A percentile compares a stretch with the other conserved stretches of the same genome.
Conservation (phyloP, 352 stramenopile genomes). For the Globisporangium alternatum region DNA sequence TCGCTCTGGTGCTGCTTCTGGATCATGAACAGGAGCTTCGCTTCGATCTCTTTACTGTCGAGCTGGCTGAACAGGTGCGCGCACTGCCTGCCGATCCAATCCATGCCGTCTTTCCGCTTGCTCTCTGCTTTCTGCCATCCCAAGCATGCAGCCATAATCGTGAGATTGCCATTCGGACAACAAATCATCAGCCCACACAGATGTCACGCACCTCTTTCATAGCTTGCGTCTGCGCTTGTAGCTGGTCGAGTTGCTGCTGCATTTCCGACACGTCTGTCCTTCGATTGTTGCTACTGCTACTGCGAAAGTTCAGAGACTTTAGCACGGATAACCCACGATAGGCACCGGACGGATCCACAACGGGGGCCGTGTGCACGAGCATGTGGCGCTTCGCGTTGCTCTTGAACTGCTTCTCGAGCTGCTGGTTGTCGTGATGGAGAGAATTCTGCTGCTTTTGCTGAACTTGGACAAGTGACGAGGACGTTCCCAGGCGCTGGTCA, state of each 20-base stretch:
- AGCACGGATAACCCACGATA: background rate
- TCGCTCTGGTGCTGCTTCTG: slow-evolving; percentile 26
- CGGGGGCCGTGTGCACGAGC: slow-evolving; percentile 31
- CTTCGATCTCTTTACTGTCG: slow-evolving; percentile 52
- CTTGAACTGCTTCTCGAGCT: slow-evolving; percentile 29
- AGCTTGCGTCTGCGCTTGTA: slow-evolving; percentile 21
- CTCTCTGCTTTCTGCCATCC: slow-evolving; percentile 28
- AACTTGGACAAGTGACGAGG: background rate
- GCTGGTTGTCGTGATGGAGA: background rate
- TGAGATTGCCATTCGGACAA: background rate
- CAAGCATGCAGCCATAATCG: background rate
- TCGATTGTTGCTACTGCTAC: slow-evolving; percentile 17
- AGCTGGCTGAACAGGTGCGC: slow-evolving; percentile 60
- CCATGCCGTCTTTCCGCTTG: slow-evolving; percentile 42
- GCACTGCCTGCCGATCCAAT: slow-evolving; percentile 56
- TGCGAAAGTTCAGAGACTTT: background rate
- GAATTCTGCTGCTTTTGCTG: background rate
- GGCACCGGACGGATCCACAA: slow-evolving; percentile 13
- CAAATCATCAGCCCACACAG: background rate
- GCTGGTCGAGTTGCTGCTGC: slow-evolving; percentile 26
- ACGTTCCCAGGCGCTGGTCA: background rate
- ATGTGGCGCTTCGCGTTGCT: slow-evolving; percentile 33
- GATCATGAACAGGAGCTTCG: slow-evolving; percentile 34
- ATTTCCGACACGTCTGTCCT: slow-evolving; percentile 12
- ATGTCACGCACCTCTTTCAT: slow-evolving; percentile 25